These are phyloP conservation scores for Bombardia bombarda DNA, from an alignment of 495 filamentous ascomycete species.

Conservation along the genomic window DNA sequence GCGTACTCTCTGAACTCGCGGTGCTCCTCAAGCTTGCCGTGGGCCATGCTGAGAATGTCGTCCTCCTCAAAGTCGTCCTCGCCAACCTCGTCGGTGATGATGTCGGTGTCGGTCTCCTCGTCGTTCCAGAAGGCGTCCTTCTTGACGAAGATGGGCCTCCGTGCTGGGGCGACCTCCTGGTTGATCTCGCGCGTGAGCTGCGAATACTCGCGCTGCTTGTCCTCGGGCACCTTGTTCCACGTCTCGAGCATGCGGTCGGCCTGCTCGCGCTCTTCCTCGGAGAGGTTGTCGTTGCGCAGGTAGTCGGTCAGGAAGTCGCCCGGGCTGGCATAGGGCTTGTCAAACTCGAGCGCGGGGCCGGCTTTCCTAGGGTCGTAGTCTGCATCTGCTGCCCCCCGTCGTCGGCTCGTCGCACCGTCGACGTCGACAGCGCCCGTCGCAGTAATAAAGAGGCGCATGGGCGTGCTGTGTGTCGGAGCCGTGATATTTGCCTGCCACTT, in stretches of 20 bases:
- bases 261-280: constrained; percentile 2
- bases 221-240: constrained; percentile 10
- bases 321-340: constrained; percentile 6
- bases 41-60: constrained; percentile 71
- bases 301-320: constrained; percentile 12
- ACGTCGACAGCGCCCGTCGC: constrained; percentile 33
- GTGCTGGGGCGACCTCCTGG: constrained; percentile 1
- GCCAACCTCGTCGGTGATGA: constrained; percentile 30
- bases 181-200: constrained; percentile 7
- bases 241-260: constrained; percentile 5
- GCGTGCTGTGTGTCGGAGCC: constrained; percentile 9
- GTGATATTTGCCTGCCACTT: constrained; percentile 24
- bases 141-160: constrained; percentile 5
- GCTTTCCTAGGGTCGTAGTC: neutral
- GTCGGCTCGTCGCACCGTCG: constrained; percentile 7
- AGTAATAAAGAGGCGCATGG: constrained; percentile 10
- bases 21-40: constrained; percentile 82
- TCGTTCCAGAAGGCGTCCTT: constrained; percentile 30
- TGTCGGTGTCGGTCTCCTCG: constrained; percentile 33
- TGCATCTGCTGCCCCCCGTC: too few species aligned
- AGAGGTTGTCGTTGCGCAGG: constrained; percentile 1
- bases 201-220: constrained; percentile 5
- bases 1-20: constrained; percentile 85
- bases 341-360: constrained; percentile 1
- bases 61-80: constrained; percentile 52